Base-by-base conservation (phyloP, 306 rosid species). In the Oemleria cerasiformis region DNA sequence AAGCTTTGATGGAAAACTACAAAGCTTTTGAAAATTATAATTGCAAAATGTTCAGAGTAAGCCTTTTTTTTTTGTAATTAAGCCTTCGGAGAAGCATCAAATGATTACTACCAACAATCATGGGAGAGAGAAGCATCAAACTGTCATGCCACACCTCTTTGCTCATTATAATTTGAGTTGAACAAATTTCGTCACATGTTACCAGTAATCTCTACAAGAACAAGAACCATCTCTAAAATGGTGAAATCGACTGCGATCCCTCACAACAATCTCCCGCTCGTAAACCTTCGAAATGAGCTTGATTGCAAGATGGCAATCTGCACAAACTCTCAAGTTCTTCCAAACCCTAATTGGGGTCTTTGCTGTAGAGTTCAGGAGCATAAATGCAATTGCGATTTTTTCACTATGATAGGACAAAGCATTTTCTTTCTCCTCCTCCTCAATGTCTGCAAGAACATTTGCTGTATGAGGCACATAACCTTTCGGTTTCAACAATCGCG, bases 141-240 rank as follows among this genome's bases (percentile, higher is more conserved):
- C 58, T 48, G 71, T 13, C 71, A 30, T 47, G 58, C 44, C 58
- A 44, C 21, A 42, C 39, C 25, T 30, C 40, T 9, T 67, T 50
- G 34, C 17, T 20, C n/a, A n/a, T n/a, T n/a, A n/a, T n/a, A 39
- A 1, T 5, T 34, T 20, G 20, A 36, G 55, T 5, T 50, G 2
- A 19, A 11, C 13, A 5, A 19, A 51, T 40, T 40, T 9, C 53
- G 12, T 21, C 73, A 14, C 7, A 53, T 14, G 58, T 70, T 65
- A 83, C 87, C 87, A 83, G 54, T 79, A 83, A 73, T 79, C 82
- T 25, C 75, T 56, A 57, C 87, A 83, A 69, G 87, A 83, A 76
- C 87, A 79, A 38, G 38, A 51, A 11, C 82, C 82, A 21, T 73
- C 72, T 69, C 70, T 69, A 19, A 83, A 83, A 73, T 83, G 82